Evolutionary conservation across 2,329 filamentous ascomycete genomes (phyloP), one percentile per base, ranked within the genome.

Genomic region (Microsporum audouinii): DNA sequence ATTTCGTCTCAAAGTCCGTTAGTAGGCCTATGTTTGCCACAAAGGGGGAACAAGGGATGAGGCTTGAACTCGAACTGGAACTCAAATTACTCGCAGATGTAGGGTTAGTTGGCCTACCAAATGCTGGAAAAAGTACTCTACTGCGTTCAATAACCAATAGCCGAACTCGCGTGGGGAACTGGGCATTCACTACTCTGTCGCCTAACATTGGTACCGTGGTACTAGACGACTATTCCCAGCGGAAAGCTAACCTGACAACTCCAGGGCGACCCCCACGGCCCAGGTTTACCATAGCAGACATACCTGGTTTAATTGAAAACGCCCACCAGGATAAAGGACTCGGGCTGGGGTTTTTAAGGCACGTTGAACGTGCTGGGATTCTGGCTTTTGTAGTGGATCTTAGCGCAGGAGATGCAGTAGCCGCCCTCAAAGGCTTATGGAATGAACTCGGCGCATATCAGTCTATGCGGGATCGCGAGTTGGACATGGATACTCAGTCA

Each of bases 121-220:
- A 99, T 72, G 94, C 92, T 3, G 94, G 94, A 6, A 99, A 99
- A 76, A 95, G 89, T 71, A 97, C 94, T 0, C 80, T 99, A 1
- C 81, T 97, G 14, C 86, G 94, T 17, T 87, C 91, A 2, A 78
- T 99, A 68, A 95, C 87, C 68, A 91, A 91, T 72, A 95, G 89
- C 71, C 87, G 91, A 63, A 89, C 94, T 1, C 84, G 94, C 43
- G 85, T 99, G 3, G 94, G 94, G 45, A 86, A 88, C 71, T 99
- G 94, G 94, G 92, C 91, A 7, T 99, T 99, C 72, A 99, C 94
- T 2, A 99, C 94, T 0, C 80, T 99, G 6, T 87, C 91, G 67
- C 94, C 94, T 2, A 96, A 95, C 67, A 95, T 99, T 60, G 94
- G 94, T 58, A 99, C 94, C 0, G 90, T 99, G 5, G 87, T 97